Percentiles rank a stretch among this genome's conserved stretches.
phyloP scores from a whole-genome alignment of 495 filamentous ascomycete genomes.

The Jackrogersella multiformis region DNA sequence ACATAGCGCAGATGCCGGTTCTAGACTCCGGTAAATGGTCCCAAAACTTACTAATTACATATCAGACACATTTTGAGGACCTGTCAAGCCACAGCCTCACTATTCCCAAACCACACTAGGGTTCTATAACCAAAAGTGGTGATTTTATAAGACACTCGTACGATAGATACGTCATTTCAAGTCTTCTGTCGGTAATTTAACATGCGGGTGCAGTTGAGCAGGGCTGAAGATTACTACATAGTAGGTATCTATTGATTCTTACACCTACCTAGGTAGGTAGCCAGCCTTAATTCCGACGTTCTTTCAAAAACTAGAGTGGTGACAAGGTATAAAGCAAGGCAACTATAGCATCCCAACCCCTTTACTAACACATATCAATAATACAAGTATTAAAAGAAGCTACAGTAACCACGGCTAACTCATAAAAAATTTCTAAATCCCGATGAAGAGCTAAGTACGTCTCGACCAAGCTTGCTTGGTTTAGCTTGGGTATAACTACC shows the following conservation, averaged over 20 bases:
- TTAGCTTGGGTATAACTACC: no score
- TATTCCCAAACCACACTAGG: neutral
- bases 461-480: no score
- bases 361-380: neutral
- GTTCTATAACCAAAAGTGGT: neutral
- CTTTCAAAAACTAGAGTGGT: neutral
- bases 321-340: neutral
- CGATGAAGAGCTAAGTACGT: neutral
- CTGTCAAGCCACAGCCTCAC: constrained; percentile 17
- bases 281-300: no score
- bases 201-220: neutral
- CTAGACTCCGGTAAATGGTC: neutral
- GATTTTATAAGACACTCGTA: neutral
- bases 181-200: neutral
- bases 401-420: neutral
- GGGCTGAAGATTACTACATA: neutral
- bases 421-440: neutral
- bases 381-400: neutral
- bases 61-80: neutral
- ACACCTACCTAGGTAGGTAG: no score
- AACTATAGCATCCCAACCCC: neutral
- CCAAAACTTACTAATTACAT: neutral
- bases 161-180: constrained; percentile 2
- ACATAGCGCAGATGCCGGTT: no score
- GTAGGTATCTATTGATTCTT: neutral